phyloP scores from a whole-genome alignment of 1,284 basidiomycete species.

The Cryptococcus hybrid region DNA sequence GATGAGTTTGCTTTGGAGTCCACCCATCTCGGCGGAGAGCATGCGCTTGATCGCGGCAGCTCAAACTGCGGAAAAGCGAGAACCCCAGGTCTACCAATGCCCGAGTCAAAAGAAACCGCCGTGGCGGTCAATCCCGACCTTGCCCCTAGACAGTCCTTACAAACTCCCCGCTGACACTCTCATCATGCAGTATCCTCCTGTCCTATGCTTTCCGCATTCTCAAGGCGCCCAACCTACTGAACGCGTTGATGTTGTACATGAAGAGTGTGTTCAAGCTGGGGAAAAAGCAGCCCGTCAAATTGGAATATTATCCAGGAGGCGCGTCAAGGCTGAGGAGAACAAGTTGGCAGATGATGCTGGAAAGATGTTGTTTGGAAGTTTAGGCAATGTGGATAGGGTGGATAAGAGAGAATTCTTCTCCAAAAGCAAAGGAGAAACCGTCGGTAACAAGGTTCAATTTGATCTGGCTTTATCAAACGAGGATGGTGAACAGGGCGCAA shows the following conservation, averaged over 20 bases:
- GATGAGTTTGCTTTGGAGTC: slow-evolving; percentile 43
- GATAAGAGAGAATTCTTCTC: not conserved
- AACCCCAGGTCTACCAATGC: no score
- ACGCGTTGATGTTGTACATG: slow-evolving; percentile 34
- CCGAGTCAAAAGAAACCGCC: no score
- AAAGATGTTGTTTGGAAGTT: slow-evolving; percentile 4
- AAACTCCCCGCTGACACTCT: slow-evolving; percentile 36
- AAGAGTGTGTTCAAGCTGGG: slow-evolving; percentile 18
- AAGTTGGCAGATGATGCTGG: slow-evolving; percentile 18
- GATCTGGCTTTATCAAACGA: not conserved
- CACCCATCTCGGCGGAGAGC: slow-evolving; percentile 35
- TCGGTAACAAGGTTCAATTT: not conserved
- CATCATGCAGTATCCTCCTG: slow-evolving; percentile 35
- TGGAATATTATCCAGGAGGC: slow-evolving; percentile 18
- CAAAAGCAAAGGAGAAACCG: not conserved
- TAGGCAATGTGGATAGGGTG: not conserved
- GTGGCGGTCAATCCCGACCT: not conserved
- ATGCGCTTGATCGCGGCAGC: slow-evolving; percentile 15
- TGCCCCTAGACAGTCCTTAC: slow-evolving; percentile 16
- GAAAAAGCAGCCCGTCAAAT: no score
- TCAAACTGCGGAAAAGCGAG: slow-evolving; percentile 3
- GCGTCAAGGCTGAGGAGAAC: slow-evolving; percentile 15
- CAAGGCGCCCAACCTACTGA: slow-evolving; percentile 21
- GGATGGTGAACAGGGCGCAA: not conserved
- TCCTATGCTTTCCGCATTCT: slow-evolving; percentile 32